A percentile compares a stretch with the other conserved stretches of the same genome.
phyloP scores from a whole-genome alignment of 1,284 basidiomycete genomes.

The Ganoderma leucocontextum region DNA sequence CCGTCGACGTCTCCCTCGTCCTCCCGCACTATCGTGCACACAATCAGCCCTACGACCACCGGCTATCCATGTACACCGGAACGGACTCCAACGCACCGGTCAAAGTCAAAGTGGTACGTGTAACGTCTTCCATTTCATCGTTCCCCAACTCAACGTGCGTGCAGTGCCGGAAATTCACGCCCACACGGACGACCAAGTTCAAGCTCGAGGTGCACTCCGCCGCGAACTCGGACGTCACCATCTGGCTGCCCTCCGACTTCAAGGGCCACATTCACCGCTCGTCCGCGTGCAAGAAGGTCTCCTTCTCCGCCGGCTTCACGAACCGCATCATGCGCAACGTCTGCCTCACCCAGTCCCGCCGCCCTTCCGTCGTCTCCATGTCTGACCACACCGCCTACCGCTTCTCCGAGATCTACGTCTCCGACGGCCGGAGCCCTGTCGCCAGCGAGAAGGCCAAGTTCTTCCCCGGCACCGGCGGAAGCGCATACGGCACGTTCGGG shows the following conservation, averaged over 20 bases:
- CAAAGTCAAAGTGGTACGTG: constrained; percentile 70
- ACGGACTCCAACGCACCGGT: constrained; percentile 56
- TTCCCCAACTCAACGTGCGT: neutral
- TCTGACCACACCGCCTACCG: constrained; percentile 34
- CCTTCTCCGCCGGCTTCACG: constrained; percentile 75
- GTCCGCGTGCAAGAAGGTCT: constrained; percentile 50
- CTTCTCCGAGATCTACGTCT: constrained; percentile 45
- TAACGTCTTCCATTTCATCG: constrained; percentile 13
- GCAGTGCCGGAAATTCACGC: constrained; percentile 71
- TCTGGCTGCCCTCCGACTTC: constrained; percentile 83
- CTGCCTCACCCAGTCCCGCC: constrained; percentile 55
- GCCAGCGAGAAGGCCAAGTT: constrained; percentile 15
- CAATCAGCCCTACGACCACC: constrained; percentile 72
- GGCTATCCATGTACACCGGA: constrained; percentile 71
- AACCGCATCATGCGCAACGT: constrained; percentile 73
- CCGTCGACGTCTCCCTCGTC: constrained; percentile 70
- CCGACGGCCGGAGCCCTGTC: constrained; percentile 26
- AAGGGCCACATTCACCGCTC: constrained; percentile 67
- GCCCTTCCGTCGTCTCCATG: constrained; percentile 41
- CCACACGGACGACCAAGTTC: constrained; percentile 60
- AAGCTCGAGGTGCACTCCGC: constrained; percentile 67
- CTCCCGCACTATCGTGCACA: constrained; percentile 80
- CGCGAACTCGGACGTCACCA: constrained; percentile 65
- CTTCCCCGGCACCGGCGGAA: constrained; percentile 4
- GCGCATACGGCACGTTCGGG: constrained; percentile 26